phyloP scores from a whole-genome alignment of 2,329 filamentous ascomycete species.

The Paracorniculantispora psalliotae region DNA sequence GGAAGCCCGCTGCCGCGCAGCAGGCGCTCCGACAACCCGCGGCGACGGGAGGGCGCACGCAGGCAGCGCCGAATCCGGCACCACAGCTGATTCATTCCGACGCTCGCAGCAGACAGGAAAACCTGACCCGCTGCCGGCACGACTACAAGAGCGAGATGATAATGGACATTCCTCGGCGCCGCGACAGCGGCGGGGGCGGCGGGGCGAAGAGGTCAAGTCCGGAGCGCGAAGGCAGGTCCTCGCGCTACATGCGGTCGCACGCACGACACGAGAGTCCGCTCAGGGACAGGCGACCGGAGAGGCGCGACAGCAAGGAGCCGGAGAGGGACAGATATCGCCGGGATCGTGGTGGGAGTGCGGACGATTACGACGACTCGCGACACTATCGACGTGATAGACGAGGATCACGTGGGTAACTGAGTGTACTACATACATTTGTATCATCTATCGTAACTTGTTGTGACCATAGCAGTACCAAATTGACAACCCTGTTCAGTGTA shows the following conservation, averaged over 20 bases:
- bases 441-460: too few species aligned
- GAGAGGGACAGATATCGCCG: not conserved
- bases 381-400: not conserved
- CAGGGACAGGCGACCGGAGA: not conserved
- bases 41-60: not conserved
- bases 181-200: too few species aligned
- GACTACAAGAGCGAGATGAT: not conserved
- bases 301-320: not conserved
- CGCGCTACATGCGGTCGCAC: not conserved
- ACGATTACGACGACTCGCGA: not conserved
- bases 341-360: not conserved
- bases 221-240: not conserved
- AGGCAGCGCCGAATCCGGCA: not conserved
- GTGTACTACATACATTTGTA: not conserved
- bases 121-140: not conserved
- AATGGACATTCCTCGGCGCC: not conserved
- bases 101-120: conserved; percentile 1
- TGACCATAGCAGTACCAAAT: too few species aligned
- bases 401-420: not conserved
- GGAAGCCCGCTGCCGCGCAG: conserved; percentile 18
- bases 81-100: conserved; percentile 4
- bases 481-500: too few species aligned
- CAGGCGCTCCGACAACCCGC: not conserved
- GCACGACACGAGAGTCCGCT: not conserved
- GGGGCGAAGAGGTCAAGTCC: not conserved